Evolutionary conservation across 768 basidiomycete genomes (phyloP), one percentile per base, ranked within the genome.

Genomic region (Mycena albidolilacea): DNA sequence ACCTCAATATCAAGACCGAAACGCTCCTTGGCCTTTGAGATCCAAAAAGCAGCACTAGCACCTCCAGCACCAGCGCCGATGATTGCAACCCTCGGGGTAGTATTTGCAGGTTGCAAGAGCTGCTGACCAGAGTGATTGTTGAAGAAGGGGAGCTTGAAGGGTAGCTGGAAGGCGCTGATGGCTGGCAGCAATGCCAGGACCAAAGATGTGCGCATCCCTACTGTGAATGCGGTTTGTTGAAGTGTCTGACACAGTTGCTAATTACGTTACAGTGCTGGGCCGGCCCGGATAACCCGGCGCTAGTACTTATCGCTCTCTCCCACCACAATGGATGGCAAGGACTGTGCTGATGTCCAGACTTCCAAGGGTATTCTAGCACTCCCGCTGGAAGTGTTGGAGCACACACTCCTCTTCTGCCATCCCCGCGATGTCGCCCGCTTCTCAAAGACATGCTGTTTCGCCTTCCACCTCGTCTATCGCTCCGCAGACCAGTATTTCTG

Each of bases 11-110:
- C 87, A 43, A 95, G 14, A 48, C 46, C 90, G 69, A 87, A 91
- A 35, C 93, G 85, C 75, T 93, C 87, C 76, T 92, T 91, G 37
- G 93, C 94, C 79, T 93, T 93, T 21, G 89, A 88, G 65, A 97
- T 91, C 92, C 96, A 94, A 78, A 90, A 94, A 3, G 91, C 95
- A 23, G 96, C 94, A 35, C 95, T 93, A 17, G 90, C 90, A 10
- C 97, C 97, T 11, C 87, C 95, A 15, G 97, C 96, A 37, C 97
- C 97, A 0, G 97, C 96, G 19, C 97, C 97, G 66, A 98, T 90
- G 78, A 98, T 91, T 9, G 96, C 97, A 76, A 98, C 87, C 59
- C 92, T 84, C 57, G 91, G 89, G 0, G 85, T 77, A 19, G 73
- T 69, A 74, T 74, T 43, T 74, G 67, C 23, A 72, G 65, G 9